Conservation (phyloP, 176 grass and related monocot species). For the Zizania latifolia region DNA sequence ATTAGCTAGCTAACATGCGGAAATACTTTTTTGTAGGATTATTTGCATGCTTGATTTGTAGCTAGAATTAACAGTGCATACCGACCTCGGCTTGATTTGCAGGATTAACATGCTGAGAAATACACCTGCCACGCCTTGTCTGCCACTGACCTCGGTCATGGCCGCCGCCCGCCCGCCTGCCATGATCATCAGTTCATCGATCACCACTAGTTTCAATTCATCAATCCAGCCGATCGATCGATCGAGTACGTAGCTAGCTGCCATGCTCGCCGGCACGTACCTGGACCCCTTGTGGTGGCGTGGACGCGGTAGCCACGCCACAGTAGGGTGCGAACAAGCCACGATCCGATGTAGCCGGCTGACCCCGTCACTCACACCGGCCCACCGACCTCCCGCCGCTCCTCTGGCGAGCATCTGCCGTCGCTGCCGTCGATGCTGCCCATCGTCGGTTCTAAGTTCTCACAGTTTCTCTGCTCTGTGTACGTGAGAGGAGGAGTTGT, state of each 20-base stretch:
- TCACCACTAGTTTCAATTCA: neutral
- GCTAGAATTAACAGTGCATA: neutral
- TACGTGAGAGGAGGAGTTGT: no score
- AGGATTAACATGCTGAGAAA: no score
- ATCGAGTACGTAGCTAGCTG: no score
- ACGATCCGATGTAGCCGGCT: constrained; percentile 78
- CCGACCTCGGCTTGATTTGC: no score
- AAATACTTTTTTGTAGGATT: no score
- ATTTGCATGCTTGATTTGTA: no score
- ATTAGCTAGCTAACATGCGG: no score
- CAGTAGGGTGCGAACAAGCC: constrained; percentile 67
- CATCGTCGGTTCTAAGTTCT: no score
- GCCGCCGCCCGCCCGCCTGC: neutral
- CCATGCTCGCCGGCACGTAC: constrained; percentile 8
- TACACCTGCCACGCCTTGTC: constrained; percentile 56
- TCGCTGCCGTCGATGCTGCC: constrained; percentile 2
- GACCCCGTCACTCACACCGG: constrained; percentile 74
- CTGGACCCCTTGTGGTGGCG: constrained; percentile 59
- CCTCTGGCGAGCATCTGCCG: neutral
- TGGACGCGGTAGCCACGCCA: constrained; percentile 64
- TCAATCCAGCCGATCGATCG: neutral
- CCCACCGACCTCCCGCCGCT: neutral
- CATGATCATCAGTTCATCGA: neutral
- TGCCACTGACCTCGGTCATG: neutral
- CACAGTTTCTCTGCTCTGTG: neutral